phyloP scores from a whole-genome alignment of 2,329 filamentous ascomycete species.

The Verticillium dahliae region DNA sequence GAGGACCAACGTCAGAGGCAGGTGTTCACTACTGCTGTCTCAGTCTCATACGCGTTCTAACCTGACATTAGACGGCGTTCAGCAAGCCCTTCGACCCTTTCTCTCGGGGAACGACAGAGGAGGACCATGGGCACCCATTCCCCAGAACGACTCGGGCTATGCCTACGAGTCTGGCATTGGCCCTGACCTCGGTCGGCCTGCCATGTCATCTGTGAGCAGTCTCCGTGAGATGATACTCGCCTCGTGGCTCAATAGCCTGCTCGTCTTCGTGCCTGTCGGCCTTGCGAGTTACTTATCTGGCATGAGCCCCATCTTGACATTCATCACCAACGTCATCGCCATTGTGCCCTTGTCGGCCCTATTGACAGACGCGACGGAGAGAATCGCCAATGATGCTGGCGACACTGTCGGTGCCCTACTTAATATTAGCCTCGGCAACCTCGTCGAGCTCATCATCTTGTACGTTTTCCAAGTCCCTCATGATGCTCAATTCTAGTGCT shows the following conservation, averaged over 20 bases:
- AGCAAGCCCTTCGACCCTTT: not conserved
- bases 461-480: constrained; percentile 18
- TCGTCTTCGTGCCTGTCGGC: constrained; percentile 66
- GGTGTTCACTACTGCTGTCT: not conserved
- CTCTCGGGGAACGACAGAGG: not conserved
- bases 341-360: constrained; percentile 53
- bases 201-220: not conserved
- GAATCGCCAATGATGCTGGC: constrained; percentile 48
- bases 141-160: not conserved
- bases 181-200: not conserved
- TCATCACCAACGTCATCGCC: constrained; percentile 54
- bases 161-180: not conserved
- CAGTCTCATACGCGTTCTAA: not conserved
- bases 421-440: constrained; percentile 57
- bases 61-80: not conserved
- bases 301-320: constrained; percentile 34
- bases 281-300: constrained; percentile 43
- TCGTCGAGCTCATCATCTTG: constrained; percentile 57
- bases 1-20: not conserved
- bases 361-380: constrained; percentile 53
- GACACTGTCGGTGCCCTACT: constrained; percentile 53
- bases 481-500: constrained; percentile 16
- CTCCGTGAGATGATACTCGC: constrained; percentile 17
- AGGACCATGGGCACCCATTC: not conserved
- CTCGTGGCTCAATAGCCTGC: constrained; percentile 55